Base-by-base conservation (phyloP, 345 rosid genomes). In the Citrus hindsii region DNA sequence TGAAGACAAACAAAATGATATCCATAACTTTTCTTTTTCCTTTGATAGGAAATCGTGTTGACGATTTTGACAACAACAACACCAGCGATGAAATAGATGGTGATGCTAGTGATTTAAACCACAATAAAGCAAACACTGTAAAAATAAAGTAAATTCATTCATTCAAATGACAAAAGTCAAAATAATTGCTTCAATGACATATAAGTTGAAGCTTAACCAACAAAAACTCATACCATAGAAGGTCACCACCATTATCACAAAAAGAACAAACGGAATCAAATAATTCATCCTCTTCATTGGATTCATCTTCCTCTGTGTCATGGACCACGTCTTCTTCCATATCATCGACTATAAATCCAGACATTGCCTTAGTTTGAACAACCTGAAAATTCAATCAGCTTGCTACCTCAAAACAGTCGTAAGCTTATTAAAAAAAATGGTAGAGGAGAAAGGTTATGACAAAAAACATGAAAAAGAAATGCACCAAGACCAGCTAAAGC, bases 231-330 rank as follows among this genome's bases (percentile, higher is more conserved):
- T 91, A 94, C 98, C 95, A 91, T 77, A 94, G 12, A 56, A 95
- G 77, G 0, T 82, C 77, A 21, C 98, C 98, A 38, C 98, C 98
- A 79, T 95, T 90, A 79, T 95, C 98, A 84, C 98, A 95, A 55
- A 93, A 77, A 9, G 97, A 88, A 89, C 98, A 93, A 75, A 90
- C 95, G 62, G 90, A 74, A 84, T 92, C 98, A 85, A 87, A 92
- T 46, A 81, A 61, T 2, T 78, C 92, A 27, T 88, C 90, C 5
- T 88, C 91, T 1, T 86, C 88, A 42, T 79, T 75, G 3, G 82
- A 84, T 48, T 42, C 86, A 67, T 85, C 91, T 60, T 86, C 89
- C 69, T 79, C 89, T 2, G 53, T 73, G 74, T 79, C 87, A 72
- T 85, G 85, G 71, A 75, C 40, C 61, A 74, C 65, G 65, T 79